Base-by-base conservation (phyloP, 306 rosid genomes). In the Cucurbita argyrosperma region DNA sequence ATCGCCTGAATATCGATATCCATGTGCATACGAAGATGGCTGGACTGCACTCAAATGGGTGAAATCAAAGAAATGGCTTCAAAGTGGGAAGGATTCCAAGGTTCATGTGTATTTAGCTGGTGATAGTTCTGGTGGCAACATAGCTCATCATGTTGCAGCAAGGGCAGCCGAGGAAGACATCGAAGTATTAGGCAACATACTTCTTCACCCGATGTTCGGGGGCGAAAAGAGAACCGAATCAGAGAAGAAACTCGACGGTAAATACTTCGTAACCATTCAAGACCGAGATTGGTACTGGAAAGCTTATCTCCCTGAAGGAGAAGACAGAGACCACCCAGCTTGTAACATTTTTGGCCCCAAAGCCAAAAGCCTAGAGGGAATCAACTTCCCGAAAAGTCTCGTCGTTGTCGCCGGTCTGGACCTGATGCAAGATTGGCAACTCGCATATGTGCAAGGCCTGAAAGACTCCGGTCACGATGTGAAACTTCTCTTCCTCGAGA, bases 211-310 rank as follows among this genome's bases (percentile, higher is more conserved):
- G 2, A 77, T 89, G 76, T 89, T 89, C 23, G 94, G 87, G 5
- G 94, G 91, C 10, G 71, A 84, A 80, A 79, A 59, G 80, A 66
- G 94, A 51, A 86, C 94, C 0, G 88, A 84, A 35, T 86, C 94
- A 0, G 90, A 89, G 76, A 84, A 74, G 78, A 83, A 76, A 78
- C 80, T 89, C 1, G 94, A 89, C 37, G 94, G 89, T 0, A 89
- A 89, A 81, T 89, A 86, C 85, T 89, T 89, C 30, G 90, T 89
- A 77, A 76, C 65, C 79, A 72, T 86, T 50, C 89, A 80, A 72
- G 94, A 89, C 60, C 85, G 90, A 1, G 94, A 89, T 46, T 89
- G 94, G 94, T 89, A 89, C 78, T 89, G 94, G 94, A 77, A 89
- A 71, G 94, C 94, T 12, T 89, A 83, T 74, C 87, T 89, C 9